Conservation (phyloP, 2,329 filamentous ascomycete species). For the Magnaporthales sp. region DNA sequence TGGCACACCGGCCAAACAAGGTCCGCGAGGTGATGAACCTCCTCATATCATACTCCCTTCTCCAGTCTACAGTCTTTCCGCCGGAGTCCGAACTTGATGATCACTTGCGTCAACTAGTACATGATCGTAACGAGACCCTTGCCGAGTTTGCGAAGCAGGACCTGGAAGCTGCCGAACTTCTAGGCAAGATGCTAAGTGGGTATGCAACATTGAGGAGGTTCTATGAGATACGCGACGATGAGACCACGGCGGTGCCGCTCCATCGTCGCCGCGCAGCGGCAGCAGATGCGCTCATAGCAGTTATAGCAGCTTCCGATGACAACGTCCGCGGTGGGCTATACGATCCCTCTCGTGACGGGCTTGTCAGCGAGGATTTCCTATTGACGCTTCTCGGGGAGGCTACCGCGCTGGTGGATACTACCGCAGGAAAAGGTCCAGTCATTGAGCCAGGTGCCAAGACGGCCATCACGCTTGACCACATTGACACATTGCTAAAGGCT, state of each 20-base stretch:
- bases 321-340: conserved; percentile 88
- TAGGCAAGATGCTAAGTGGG: conserved; percentile 80
- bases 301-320: conserved; percentile 78
- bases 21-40: conserved; percentile 80
- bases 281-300: conserved; percentile 66
- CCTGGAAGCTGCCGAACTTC: conserved; percentile 69
- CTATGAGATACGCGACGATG: conserved; percentile 72
- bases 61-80: conserved; percentile 78
- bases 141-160: conserved; percentile 66
- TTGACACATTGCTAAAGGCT: conserved; percentile 66
- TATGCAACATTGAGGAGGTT: conserved; percentile 88
- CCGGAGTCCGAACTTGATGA: conserved; percentile 62
- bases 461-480: conserved; percentile 61
- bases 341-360: conserved; percentile 69
- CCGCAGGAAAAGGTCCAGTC: conserved; percentile 25
- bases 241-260: conserved; percentile 32
- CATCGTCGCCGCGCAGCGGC: conserved; percentile 62
- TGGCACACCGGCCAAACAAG: conserved; percentile 69
- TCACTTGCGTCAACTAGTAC: conserved; percentile 60
- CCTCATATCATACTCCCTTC: conserved; percentile 77
- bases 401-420: conserved; percentile 59
- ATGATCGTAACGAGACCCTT: conserved; percentile 62
- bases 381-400: conserved; percentile 78
- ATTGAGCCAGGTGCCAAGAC: conserved; percentile 15
- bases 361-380: conserved; percentile 82